Evolutionary conservation across 331 rosid species (phyloP), one percentile per base, ranked within the genome.

Genomic region (Telfairia occidentalis): DNA sequence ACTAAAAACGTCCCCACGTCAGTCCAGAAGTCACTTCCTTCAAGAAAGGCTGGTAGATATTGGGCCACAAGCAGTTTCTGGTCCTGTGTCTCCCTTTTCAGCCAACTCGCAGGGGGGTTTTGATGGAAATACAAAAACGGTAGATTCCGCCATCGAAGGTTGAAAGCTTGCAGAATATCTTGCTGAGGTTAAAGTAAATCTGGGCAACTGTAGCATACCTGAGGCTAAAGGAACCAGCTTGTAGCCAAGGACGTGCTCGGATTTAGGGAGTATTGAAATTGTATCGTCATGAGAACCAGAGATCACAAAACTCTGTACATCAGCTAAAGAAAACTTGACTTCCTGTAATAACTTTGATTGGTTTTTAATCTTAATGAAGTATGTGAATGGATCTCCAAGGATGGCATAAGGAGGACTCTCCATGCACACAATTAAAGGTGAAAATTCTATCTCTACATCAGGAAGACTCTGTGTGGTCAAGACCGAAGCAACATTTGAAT

Each of bases 171-270:
- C 89, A 9, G 92, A 91, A 81, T 91, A 91, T 85, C 96, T 87
- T 63, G 82, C 89, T 38, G 96, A 89, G 66, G 92, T 85, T 77
- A 91, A 75, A 26, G 89, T 84, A 84, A 88, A 86, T 84, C 78
- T 89, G 5, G 98, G 98, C 69, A 94, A 83, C 75, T 87, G 96
- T 69, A 87, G 96, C 81, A 85, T 53, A 46, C 97, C 96, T 0
- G 96, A 86, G 50, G 92, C 88, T 77, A 91, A 94, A 16, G 97
- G 96, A 46, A 94, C 98, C 48, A 94, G 92, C 87, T 90, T 94
- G 88, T 88, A 94, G 66, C 92, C 81, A 57, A 90, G 85, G 29
- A 91, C 76, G 75, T 85, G 90, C 84, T 87, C 96, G 1, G 96
- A 88, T 77, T 83, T 92, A 0, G 99, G 99, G 78, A 95, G 97